phyloP scores from a whole-genome alignment of 306 rosid genomes.

The barrel medic (Medicago truncatula) region MtrunA17r5.0-ANR NC_053043.1:39517501-39518000 shows the following conservation, averaged over 20 bases:
- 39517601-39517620: constrained; percentile 97
- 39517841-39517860: constrained; percentile 4
- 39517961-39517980: background rate
- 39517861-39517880: background rate
- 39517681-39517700: background rate
- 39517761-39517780: too few species aligned
- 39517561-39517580: constrained; percentile 25
- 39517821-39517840: background rate
- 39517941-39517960: background rate
- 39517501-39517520: background rate
- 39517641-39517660: constrained; percentile 24
- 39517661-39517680: constrained; percentile 31
- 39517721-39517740: too few species aligned
- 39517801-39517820: background rate
- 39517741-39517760: too few species aligned
- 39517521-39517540: background rate
- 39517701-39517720: too few species aligned
- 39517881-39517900: background rate
- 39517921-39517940: background rate
- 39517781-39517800: too few species aligned
- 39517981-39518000: constrained; percentile 18
- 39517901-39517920: background rate
- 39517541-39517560: constrained; percentile 6
- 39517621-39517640: constrained; percentile 74
- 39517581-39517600: constrained; percentile 79